Evolutionary conservation across 2,329 filamentous ascomycete genomes (phyloP).

Genomic region (Aspergillus carbonarius): DNA sequence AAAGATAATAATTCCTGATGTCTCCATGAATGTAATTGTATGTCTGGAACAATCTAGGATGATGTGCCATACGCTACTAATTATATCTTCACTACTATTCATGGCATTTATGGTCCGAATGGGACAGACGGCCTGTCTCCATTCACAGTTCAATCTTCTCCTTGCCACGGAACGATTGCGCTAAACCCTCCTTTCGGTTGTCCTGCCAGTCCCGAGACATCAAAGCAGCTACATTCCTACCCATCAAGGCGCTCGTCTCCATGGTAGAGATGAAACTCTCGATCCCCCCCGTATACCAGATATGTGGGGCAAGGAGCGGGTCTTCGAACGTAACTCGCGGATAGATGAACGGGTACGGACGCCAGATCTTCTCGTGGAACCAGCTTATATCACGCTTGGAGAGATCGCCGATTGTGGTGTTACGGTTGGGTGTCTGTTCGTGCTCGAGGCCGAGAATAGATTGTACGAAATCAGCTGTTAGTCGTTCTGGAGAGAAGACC

Average conservation of each 20-base stretch:
- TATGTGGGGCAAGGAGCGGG: conserved; percentile 56
- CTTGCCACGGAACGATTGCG: conserved; percentile 5
- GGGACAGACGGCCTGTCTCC: no score
- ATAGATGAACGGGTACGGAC: conserved; percentile 81
- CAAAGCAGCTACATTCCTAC: conserved; percentile 60
- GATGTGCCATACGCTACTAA: no score
- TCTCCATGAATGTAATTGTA: no score
- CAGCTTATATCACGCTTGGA: conserved; percentile 61
- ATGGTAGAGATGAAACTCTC: conserved; percentile 96
- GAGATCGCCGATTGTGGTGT: conserved; percentile 35
- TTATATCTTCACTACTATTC: no score
- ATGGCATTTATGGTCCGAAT: no score
- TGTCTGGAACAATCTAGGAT: no score
- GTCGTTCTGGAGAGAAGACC: conserved; percentile 59
- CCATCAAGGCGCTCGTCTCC: conserved; percentile 93
- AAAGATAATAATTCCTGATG: conserved; percentile 19
- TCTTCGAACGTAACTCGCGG: conserved; percentile 87
- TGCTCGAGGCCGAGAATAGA: conserved; percentile 49
- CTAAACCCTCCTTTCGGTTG: not conserved
- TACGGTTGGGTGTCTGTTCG: conserved; percentile 14
- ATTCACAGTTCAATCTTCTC: conserved; percentile 13
- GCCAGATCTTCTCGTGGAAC: conserved; percentile 74
- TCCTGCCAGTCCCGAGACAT: conserved; percentile 54
- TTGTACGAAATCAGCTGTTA: conserved; percentile 50
- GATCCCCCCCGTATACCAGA: conserved; percentile 66